Conservation (phyloP, 768 basidiomycete genomes). For the Boletus rex-veris region DNA sequence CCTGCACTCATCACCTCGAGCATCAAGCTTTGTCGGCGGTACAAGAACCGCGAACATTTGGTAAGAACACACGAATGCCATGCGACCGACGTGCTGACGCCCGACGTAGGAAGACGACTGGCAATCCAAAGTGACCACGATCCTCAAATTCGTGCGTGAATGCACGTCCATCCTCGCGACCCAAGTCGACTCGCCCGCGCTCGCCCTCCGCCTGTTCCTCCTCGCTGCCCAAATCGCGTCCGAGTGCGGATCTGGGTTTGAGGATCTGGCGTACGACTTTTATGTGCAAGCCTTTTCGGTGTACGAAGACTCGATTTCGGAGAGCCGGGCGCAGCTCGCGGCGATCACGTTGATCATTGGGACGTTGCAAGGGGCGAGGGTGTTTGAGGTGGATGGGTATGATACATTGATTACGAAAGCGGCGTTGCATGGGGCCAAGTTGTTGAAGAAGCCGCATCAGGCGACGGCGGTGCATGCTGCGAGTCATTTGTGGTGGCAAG, state of each 20-base stretch:
- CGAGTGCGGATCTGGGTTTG: conserved; percentile 89
- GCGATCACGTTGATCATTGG: conserved; percentile 97
- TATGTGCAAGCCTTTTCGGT: conserved; percentile 98
- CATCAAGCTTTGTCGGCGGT: conserved; percentile 89
- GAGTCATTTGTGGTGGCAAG: conserved; percentile 99
- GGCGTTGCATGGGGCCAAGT: conserved; percentile 92
- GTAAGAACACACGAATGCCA: conserved; percentile 34
- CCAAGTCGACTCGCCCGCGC: conserved; percentile 88
- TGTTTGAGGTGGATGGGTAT: conserved; percentile 94
- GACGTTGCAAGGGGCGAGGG: conserved; percentile 80
- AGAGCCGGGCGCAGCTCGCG: conserved; percentile 91
- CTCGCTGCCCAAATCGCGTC: conserved; percentile 94
- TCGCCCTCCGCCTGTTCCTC: conserved; percentile 91
- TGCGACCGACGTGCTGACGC: background rate
- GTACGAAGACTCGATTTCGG: conserved; percentile 96
- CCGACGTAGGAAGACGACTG: conserved; percentile 74
- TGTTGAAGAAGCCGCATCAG: conserved; percentile 98
- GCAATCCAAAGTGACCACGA: conserved; percentile 77
- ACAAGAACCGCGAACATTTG: conserved; percentile 76
- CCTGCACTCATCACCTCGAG: conserved; percentile 92
- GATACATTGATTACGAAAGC: conserved; percentile 98
- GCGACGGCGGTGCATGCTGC: conserved; percentile 91
- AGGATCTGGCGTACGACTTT: conserved; percentile 95
- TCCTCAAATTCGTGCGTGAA: conserved; percentile 94
- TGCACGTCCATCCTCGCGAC: conserved; percentile 90